Percentiles rank a stretch among this genome's conserved stretches.
Conservation (phyloP, 306 rosid genomes). For the Inga leiocalycina region DNA sequence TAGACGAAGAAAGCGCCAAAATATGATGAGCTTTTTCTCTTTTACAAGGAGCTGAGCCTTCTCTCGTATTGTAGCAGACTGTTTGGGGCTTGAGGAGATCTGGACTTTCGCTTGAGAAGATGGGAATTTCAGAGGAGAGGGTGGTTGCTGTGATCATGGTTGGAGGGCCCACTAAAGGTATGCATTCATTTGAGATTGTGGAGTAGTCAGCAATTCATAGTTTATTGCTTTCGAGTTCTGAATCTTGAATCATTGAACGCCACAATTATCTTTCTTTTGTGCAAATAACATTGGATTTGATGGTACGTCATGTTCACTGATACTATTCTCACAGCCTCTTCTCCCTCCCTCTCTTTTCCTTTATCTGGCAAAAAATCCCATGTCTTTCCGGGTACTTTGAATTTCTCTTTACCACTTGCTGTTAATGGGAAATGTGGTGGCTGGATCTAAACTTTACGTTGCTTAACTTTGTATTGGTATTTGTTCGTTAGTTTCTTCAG, state of each 20-base stretch:
- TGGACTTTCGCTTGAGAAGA: slow-evolving; percentile 20
- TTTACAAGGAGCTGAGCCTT: background rate
- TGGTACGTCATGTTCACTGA: background rate
- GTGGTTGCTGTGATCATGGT: slow-evolving; percentile 98
- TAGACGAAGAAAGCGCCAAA: background rate
- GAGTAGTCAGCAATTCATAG: background rate
- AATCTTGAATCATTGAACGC: slow-evolving; percentile 22
- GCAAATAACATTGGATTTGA: background rate
- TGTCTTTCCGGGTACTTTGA: slow-evolving; percentile 1
- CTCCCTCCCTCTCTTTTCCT: background rate
- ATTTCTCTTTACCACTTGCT: background rate
- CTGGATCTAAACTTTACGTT: slow-evolving; percentile 10
- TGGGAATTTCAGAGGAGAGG: slow-evolving; percentile 73
- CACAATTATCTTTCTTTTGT: background rate
- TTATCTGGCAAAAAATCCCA: background rate
- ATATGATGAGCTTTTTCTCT: slow-evolving; percentile 12
- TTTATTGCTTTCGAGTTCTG: background rate
- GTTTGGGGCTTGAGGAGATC: slow-evolving; percentile 15
- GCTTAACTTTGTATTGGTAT: background rate
- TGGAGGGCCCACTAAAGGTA: slow-evolving; percentile 98
- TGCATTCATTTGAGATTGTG: background rate
- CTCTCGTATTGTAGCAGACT: background rate
- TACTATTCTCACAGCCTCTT: background rate
- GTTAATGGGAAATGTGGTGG: background rate
- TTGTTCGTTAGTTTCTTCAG: background rate